Conservation (phyloP, 768 basidiomycete genomes). For the Coprinopsis marcescibilis region DNA sequence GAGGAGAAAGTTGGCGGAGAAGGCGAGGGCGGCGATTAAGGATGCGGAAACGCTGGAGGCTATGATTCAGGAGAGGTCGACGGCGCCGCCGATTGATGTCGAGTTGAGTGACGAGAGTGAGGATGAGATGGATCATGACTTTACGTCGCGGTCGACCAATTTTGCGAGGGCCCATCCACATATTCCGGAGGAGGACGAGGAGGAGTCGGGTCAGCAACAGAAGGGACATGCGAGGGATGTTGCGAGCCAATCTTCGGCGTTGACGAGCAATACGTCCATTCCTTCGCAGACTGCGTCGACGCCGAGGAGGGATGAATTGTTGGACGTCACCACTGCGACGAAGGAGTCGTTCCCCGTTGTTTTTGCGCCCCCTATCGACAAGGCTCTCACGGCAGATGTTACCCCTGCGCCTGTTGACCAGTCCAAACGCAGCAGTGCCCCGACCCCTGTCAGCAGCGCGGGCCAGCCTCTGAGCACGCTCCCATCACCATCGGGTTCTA, state of each 20-base stretch:
- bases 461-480: constrained; percentile 3
- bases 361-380: constrained; percentile 1
- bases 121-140: constrained; percentile 45
- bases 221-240: constrained; percentile 23
- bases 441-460: constrained; percentile 2
- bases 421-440: constrained; percentile 8
- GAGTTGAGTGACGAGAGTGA: constrained; percentile 81
- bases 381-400: background rate
- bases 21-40: constrained; percentile 58
- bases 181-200: constrained; percentile 71
- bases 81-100: constrained; percentile 63
- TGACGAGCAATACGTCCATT: background rate
- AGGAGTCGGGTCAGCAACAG: constrained; percentile 17
- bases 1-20: constrained; percentile 62
- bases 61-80: constrained; percentile 25
- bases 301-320: background rate
- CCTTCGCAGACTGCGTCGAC: background rate
- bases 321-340: constrained; percentile 2
- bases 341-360: constrained; percentile 4
- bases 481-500: constrained; percentile 6
- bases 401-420: background rate
- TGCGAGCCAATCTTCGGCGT: constrained; percentile 5
- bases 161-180: constrained; percentile 46
- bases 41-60: constrained; percentile 46
- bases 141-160: constrained; percentile 27